These are phyloP conservation scores for Chaetoceros muelleri DNA, from an alignment of 108 stramenopile genomes.

Conservation along the genomic window DNA sequence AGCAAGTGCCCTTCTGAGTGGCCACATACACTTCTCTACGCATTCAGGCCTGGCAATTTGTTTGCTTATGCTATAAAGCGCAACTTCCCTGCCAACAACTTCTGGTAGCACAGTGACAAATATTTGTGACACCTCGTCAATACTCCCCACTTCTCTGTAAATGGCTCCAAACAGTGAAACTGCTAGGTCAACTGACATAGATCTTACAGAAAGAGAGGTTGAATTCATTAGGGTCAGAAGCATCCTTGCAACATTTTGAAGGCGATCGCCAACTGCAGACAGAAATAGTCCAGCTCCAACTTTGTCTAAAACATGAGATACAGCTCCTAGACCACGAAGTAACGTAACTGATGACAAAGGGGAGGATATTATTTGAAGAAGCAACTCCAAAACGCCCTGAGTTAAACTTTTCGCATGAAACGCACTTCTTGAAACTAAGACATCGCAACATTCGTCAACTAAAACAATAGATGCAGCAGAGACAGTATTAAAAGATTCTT, in stretches of 20 bases:
- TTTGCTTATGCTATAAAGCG: constrained; percentile 49
- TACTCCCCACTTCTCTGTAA: constrained; percentile 47
- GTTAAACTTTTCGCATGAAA: constrained; percentile 40
- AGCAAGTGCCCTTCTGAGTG: constrained; percentile 66
- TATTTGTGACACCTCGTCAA: constrained; percentile 40
- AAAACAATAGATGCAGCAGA: constrained; percentile 63
- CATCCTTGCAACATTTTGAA: constrained; percentile 78
- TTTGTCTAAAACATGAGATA: constrained; percentile 67
- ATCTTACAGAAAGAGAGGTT: constrained; percentile 69
- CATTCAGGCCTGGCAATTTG: constrained; percentile 39
- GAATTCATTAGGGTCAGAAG: constrained; percentile 73
- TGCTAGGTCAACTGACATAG: constrained; percentile 77
- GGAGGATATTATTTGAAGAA: constrained; percentile 66
- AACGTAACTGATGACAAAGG: constrained; percentile 79
- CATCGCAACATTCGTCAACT: constrained; percentile 58
- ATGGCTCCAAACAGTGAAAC: constrained; percentile 63
- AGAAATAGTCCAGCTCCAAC: constrained; percentile 66
- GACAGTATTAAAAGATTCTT: constrained; percentile 82
- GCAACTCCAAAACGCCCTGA: constrained; percentile 51
- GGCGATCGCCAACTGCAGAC: constrained; percentile 30
- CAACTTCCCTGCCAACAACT: constrained; percentile 75
- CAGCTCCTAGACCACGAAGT: constrained; percentile 66
- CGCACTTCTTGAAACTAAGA: constrained; percentile 21
- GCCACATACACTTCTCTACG: constrained; percentile 64
- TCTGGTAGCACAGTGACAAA: constrained; percentile 71